Percentiles rank a stretch among this genome's conserved stretches.
These are phyloP conservation scores for Myotisia sp. DNA, from an alignment of 2,329 filamentous ascomycete genomes.

Conservation along the genomic window DNA sequence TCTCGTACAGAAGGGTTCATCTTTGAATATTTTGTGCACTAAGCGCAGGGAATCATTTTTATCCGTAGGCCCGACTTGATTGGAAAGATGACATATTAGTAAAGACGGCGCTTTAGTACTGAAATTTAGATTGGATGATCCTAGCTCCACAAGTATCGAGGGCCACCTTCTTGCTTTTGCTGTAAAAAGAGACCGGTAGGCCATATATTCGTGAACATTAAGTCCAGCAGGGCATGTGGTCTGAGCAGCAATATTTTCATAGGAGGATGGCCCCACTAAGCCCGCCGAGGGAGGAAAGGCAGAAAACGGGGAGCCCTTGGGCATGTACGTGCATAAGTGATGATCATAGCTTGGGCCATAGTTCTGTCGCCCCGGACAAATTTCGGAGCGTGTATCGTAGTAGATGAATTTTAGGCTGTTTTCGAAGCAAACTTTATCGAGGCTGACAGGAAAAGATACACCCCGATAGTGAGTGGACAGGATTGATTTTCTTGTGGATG, in stretches of 20 bases:
- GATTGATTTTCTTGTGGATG: slow-evolving; percentile 35
- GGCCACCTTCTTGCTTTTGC: slow-evolving; percentile 35
- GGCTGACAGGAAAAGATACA: slow-evolving; percentile 27
- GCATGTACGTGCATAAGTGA: slow-evolving; percentile 29
- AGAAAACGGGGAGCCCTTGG: slow-evolving; percentile 25
- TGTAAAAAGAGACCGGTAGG: slow-evolving; percentile 32
- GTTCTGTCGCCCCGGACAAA: slow-evolving; percentile 27
- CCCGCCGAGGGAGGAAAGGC: slow-evolving; percentile 20
- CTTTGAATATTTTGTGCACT: slow-evolving; percentile 37
- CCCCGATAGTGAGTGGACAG: slow-evolving; percentile 36
- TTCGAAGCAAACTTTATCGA: slow-evolving; percentile 32
- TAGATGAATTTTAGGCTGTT: slow-evolving; percentile 37
- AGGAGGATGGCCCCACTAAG: slow-evolving; percentile 36
- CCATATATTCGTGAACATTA: slow-evolving; percentile 36
- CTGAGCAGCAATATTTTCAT: slow-evolving; percentile 33
- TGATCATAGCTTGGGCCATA: slow-evolving; percentile 31
- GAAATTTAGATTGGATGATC: slow-evolving; percentile 45
- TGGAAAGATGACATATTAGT: slow-evolving; percentile 39
- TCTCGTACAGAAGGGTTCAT: slow-evolving; percentile 36
- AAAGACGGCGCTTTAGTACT: slow-evolving; percentile 38
- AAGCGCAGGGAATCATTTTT: slow-evolving; percentile 27
- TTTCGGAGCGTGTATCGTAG: slow-evolving; percentile 28
- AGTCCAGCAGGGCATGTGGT: slow-evolving; percentile 33
- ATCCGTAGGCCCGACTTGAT: slow-evolving; percentile 41
- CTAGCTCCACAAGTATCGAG: slow-evolving; percentile 37